These are phyloP conservation scores for Xylaria sp. DNA, from an alignment of 2,329 filamentous ascomycete genomes.

Conservation along the genomic window DNA sequence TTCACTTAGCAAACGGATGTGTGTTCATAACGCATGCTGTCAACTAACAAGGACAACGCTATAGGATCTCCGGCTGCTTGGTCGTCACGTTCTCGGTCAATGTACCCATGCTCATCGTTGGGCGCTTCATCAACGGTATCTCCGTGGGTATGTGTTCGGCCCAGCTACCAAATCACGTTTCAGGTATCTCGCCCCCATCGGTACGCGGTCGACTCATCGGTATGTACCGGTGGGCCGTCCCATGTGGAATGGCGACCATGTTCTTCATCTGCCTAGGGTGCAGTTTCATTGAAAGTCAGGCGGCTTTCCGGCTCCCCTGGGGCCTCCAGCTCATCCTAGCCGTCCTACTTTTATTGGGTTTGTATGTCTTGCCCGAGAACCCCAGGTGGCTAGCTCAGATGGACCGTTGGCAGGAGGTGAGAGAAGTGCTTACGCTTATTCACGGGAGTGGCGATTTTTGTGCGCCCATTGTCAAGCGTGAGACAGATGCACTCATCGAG, in stretches of 20 bases:
- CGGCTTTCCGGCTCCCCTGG: neutral
- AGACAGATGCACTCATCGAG: neutral
- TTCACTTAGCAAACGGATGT: neutral
- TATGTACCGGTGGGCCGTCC: neutral
- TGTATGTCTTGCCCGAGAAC: slow-evolving; percentile 59
- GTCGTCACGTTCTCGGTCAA: neutral
- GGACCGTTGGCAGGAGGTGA: slow-evolving; percentile 58
- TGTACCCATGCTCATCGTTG: neutral
- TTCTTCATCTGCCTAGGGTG: neutral
- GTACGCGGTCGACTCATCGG: neutral
- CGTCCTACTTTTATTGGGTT: slow-evolving; percentile 54
- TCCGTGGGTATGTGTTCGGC: neutral
- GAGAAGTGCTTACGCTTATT: slow-evolving; percentile 62
- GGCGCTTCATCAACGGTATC: neutral
- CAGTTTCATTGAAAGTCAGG: neutral
- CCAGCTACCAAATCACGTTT: neutral
- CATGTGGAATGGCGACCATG: neutral
- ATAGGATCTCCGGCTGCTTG: neutral
- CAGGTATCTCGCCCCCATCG: neutral
- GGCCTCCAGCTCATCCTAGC: neutral
- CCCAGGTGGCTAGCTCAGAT: slow-evolving; percentile 63
- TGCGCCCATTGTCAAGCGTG: slow-evolving; percentile 59
- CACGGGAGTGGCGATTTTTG: slow-evolving; percentile 73
- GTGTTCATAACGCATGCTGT: neutral
- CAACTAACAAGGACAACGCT: neutral